Conservation (phyloP, 164 flowering plant genomes). For the Piper longum region DNA sequence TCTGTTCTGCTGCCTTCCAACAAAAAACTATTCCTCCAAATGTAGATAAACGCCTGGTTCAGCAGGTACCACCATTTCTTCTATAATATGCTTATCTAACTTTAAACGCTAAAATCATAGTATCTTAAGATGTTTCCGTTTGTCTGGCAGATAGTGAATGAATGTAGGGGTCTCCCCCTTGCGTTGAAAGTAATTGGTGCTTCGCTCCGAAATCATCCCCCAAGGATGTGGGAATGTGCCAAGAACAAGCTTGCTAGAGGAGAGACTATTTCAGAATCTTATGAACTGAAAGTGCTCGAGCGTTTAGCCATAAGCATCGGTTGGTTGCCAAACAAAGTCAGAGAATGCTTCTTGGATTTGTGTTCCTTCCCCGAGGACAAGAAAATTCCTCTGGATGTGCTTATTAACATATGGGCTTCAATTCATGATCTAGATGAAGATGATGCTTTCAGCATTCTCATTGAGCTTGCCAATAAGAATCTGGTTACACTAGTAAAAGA, state of each 20-base stretch:
- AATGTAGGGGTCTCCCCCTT: conserved; percentile 71
- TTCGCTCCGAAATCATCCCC: conserved; percentile 42
- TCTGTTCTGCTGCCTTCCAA: conserved; percentile 55
- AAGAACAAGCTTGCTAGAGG: conserved; percentile 39
- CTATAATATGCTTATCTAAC: neutral
- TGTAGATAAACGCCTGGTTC: conserved; percentile 33
- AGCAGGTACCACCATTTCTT: conserved; percentile 31
- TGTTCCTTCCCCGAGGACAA: conserved; percentile 46
- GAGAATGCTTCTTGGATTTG: conserved; percentile 49
- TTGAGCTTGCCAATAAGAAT: conserved; percentile 9
- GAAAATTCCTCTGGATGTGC: conserved; percentile 30
- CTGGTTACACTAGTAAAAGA: conserved; percentile 19
- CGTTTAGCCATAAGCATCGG: conserved; percentile 45
- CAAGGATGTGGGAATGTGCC: conserved; percentile 54
- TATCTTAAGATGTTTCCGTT: neutral
- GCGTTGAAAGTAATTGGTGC: conserved; percentile 85
- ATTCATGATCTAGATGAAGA: conserved; percentile 8
- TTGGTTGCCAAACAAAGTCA: conserved; percentile 29
- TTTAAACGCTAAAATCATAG: neutral
- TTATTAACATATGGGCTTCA: conserved; percentile 37
- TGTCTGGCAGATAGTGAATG: conserved; percentile 36
- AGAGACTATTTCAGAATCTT: conserved; percentile 44
- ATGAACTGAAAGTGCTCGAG: conserved; percentile 41
- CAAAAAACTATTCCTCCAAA: conserved; percentile 30
- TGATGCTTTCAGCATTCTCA: conserved; percentile 7